phyloP scores from a whole-genome alignment of 2,329 filamentous ascomycete species.

The Pseudogymnoascus sp. region DNA sequence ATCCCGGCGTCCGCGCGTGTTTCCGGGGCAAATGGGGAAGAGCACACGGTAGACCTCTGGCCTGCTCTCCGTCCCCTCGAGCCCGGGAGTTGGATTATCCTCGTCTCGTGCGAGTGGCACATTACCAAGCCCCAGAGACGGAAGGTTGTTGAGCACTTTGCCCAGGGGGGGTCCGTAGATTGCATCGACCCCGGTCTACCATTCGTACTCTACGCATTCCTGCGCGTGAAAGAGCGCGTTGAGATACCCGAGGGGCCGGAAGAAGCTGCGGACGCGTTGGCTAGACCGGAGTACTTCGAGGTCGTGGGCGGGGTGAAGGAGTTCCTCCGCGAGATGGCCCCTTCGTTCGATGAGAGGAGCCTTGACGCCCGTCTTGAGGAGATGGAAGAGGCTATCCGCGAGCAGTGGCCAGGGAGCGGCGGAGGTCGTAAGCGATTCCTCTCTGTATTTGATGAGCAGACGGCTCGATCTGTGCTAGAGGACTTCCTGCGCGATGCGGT shows the following conservation, averaged over 20 bases:
- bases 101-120: background rate
- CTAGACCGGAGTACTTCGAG: background rate
- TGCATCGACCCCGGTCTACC: background rate
- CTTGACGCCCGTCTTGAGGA: background rate
- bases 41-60: background rate
- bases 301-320: background rate
- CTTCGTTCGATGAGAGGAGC: background rate
- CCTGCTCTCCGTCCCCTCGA: background rate
- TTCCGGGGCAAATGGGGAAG: background rate
- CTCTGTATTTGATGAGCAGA: background rate
- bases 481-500: background rate
- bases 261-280: background rate
- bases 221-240: background rate
- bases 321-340: background rate
- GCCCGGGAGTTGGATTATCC: background rate
- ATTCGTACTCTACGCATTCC: background rate
- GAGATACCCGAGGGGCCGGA: background rate
- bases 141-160: background rate
- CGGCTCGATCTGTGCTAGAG: background rate
- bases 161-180: background rate
- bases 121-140: background rate
- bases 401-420: background rate
- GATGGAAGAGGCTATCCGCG: background rate
- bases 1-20: background rate
- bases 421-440: background rate